Evolutionary conservation across 2,329 filamentous ascomycete genomes (phyloP), one percentile per base, ranked within the genome.

Genomic region (Calonectria multiphialidica): DNA sequence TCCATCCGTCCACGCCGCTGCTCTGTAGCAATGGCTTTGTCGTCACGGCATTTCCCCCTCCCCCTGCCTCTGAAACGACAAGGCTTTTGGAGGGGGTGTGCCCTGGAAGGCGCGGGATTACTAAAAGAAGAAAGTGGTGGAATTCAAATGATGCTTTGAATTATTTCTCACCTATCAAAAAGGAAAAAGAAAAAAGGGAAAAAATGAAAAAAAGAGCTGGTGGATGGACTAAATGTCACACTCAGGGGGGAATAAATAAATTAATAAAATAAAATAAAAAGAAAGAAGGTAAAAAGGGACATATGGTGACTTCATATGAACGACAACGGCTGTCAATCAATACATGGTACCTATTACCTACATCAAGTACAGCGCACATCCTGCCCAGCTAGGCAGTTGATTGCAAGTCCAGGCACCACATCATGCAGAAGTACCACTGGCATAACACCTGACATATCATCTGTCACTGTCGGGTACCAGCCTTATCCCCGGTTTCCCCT

Each of bases 401-500:
- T 62, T 21, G 18, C 40, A 45, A 28, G 37, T 18, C 18, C 40
- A 45, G 37, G 57, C 23, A 53, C 47, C 47, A 21, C 18, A 25
- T 33, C 18, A 42, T 67, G 49, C 40, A 45, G 53, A 45, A 67
- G 37, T 50, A 64, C 42, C 61, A 21, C 10, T 42, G 12, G 33
- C 35, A 55, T 35, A 8, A 13, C 37, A 16, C 18, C 18, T 23
- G 63, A 35, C 47, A 55, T 55, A 33, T 40, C 63, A 49, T 44
- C 45, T 66, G 63, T 15, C 57, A 68, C 71, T 62, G 16, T 69
- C 71, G 66, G 47, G 45, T 50, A 23, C 69, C 50, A 61, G 47
- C 50, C 42, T 40, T 59, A 69, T 49, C 42, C 69, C 49, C 72
- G 69, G 59, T 68, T 62, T 68, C 63, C 70, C 50, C 64, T 57